Conservation (phyloP, 176 grass and related monocot species). For the Phoenix roebelenii region DNA sequence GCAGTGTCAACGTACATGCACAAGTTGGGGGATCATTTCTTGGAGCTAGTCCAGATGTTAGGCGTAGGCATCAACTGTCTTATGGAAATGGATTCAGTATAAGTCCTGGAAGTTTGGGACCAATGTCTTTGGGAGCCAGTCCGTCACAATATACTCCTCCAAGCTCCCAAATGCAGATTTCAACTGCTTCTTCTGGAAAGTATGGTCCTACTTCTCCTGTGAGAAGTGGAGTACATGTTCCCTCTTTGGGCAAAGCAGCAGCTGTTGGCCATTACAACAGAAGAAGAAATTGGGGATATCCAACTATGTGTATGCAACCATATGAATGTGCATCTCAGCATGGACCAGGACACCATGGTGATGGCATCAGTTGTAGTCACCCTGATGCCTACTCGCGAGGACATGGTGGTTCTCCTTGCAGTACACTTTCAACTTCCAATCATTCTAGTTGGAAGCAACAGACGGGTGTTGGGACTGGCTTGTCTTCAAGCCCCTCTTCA, state of each 20-base stretch:
- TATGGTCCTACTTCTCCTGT: slow-evolving; percentile 64
- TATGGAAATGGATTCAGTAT: slow-evolving; percentile 52
- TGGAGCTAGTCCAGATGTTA: slow-evolving; percentile 80
- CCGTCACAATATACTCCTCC: slow-evolving; percentile 94
- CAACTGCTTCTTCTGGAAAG: slow-evolving; percentile 39
- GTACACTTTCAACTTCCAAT: slow-evolving; percentile 43
- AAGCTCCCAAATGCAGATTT: slow-evolving; percentile 56
- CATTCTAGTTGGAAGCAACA: slow-evolving; percentile 67
- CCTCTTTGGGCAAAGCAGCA: slow-evolving; percentile 63
- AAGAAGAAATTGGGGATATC: slow-evolving; percentile 53
- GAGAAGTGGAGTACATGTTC: slow-evolving; percentile 42
- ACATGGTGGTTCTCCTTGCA: slow-evolving; percentile 39
- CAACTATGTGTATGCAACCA: slow-evolving; percentile 55
- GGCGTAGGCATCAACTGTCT: slow-evolving; percentile 55
- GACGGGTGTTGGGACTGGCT: slow-evolving; percentile 30
- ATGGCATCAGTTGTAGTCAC: slow-evolving; percentile 37
- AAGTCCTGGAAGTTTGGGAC: slow-evolving; percentile 68
- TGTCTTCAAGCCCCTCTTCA: slow-evolving; percentile 31
- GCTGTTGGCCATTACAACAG: slow-evolving; percentile 74
- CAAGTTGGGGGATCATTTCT: slow-evolving; percentile 75
- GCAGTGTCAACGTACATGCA: slow-evolving; percentile 59
- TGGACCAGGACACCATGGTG: slow-evolving; percentile 38
- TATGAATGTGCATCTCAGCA: slow-evolving; percentile 53
- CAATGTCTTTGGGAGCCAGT: slow-evolving; percentile 82
- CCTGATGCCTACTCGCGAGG: slow-evolving; percentile 42